These are phyloP conservation scores for Lactifluus piperatus DNA, from an alignment of 768 basidiomycete species.

Conservation along the genomic window DNA sequence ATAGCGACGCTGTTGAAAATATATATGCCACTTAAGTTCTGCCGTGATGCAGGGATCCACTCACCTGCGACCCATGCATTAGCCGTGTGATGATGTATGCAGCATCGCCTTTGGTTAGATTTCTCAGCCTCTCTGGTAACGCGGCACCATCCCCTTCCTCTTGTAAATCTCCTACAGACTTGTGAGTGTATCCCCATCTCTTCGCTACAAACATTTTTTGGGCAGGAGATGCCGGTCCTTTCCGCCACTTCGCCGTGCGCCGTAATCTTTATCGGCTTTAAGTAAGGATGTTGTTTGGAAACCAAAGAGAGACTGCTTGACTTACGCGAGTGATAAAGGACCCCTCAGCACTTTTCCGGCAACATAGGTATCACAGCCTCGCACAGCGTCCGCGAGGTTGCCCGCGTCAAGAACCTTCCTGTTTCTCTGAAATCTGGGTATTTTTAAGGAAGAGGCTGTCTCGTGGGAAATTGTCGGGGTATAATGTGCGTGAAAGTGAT, in stretches of 20 bases:
- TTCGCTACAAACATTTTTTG: slow-evolving; percentile 52
- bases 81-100: slow-evolving; percentile 70
- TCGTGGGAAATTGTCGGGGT: slow-evolving; percentile 35
- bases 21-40: not conserved
- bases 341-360: slow-evolving; percentile 46
- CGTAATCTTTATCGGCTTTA: slow-evolving; percentile 36
- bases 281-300: slow-evolving; percentile 7
- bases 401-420: slow-evolving; percentile 42
- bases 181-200: slow-evolving; percentile 33
- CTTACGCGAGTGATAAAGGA: slow-evolving; percentile 42
- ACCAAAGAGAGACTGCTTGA: not conserved
- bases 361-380: slow-evolving; percentile 63
- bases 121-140: slow-evolving; percentile 29
- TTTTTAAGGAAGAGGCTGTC: slow-evolving; percentile 11
- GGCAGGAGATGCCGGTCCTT: slow-evolving; percentile 45
- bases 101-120: slow-evolving; percentile 69
- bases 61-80: slow-evolving; percentile 67
- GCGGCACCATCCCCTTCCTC: slow-evolving; percentile 20
- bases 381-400: slow-evolving; percentile 50
- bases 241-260: slow-evolving; percentile 61
- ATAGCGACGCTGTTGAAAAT: slow-evolving; percentile 40
- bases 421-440: slow-evolving; percentile 15
- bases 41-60: slow-evolving; percentile 6
- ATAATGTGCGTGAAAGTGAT: slow-evolving; percentile 42
- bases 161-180: slow-evolving; percentile 21